Evolutionary conservation across 345 rosid species (phyloP).

Genomic region (Eucalyptus pauciflora): DNA sequence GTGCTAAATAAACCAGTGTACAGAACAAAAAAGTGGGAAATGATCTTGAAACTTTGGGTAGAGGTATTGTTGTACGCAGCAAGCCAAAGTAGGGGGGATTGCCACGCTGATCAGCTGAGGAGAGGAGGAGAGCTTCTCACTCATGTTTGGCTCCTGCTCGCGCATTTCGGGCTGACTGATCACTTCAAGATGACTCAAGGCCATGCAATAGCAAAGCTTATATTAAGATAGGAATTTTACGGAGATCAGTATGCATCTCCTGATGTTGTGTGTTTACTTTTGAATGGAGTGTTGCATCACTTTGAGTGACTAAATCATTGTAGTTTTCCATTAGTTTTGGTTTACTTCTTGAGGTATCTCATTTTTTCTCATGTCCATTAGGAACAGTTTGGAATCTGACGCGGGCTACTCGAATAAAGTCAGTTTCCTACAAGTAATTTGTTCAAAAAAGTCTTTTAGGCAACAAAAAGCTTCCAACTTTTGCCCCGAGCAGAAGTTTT

Average conservation of each 20-base stretch:
- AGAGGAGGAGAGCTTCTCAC: slow-evolving; percentile 47
- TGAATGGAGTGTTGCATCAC: not conserved
- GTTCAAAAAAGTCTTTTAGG: too few species aligned
- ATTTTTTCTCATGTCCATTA: too few species aligned
- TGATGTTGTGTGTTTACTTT: not conserved
- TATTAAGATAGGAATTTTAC: not conserved
- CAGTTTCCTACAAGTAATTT: too few species aligned
- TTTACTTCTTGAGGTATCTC: too few species aligned
- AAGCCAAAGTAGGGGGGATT: not conserved
- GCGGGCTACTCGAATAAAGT: too few species aligned
- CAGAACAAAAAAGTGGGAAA: not conserved
- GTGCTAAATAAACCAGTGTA: not conserved
- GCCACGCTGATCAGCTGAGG: slow-evolving; percentile 34
- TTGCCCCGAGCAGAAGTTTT: too few species aligned
- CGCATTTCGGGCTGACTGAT: slow-evolving; percentile 46
- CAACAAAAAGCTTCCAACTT: too few species aligned
- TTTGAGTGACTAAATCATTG: not conserved
- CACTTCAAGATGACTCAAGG: slow-evolving; percentile 29
- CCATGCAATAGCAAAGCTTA: slow-evolving; percentile 28
- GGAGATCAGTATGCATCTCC: not conserved
- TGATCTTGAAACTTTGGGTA: slow-evolving; percentile 1
- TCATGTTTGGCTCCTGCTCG: slow-evolving; percentile 41
- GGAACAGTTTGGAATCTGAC: too few species aligned
- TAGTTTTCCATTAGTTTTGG: not conserved
- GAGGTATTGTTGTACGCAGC: slow-evolving; percentile 1